phyloP scores from a whole-genome alignment of 2,329 filamentous ascomycete species.

The Colletotrichum nymphaeae region DNA sequence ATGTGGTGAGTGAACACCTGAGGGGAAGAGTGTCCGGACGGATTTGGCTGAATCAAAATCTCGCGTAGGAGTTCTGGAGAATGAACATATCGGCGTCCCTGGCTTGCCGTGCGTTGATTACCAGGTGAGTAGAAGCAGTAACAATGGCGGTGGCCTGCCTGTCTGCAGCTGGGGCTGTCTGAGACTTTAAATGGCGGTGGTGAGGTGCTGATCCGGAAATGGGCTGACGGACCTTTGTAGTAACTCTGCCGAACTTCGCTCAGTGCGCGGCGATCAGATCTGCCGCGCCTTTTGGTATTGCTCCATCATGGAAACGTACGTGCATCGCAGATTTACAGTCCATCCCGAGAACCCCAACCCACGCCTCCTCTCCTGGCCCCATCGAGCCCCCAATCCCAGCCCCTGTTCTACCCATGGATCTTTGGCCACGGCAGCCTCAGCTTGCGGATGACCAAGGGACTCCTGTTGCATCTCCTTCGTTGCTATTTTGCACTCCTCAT shows the following conservation, averaged over 20 bases:
- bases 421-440: neutral
- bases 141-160: neutral
- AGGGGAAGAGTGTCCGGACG: neutral
- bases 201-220: neutral
- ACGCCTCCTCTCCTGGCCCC: neutral
- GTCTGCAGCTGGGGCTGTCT: neutral
- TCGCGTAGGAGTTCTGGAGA: constrained; percentile 69
- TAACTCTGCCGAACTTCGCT: constrained; percentile 57
- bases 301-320: constrained; percentile 64
- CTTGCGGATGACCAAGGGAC: neutral
- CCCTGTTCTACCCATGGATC: neutral
- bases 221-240: constrained; percentile 38
- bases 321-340: constrained; percentile 2
- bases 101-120: constrained; percentile 67
- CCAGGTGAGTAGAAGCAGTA: constrained; percentile 52
- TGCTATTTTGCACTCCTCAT: neutral
- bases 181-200: neutral
- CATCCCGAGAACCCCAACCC: neutral
- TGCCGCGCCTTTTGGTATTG: constrained; percentile 69
- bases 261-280: constrained; percentile 61
- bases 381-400: neutral
- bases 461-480: neutral
- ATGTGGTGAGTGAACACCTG: constrained; percentile 23
- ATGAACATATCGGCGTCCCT: constrained; percentile 66
- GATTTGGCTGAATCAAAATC: constrained; percentile 3